These are phyloP conservation scores for Funneliformis mosseae DNA, from an alignment of 192 early-diverging fungal genomes.

Conservation along the genomic window DNA sequence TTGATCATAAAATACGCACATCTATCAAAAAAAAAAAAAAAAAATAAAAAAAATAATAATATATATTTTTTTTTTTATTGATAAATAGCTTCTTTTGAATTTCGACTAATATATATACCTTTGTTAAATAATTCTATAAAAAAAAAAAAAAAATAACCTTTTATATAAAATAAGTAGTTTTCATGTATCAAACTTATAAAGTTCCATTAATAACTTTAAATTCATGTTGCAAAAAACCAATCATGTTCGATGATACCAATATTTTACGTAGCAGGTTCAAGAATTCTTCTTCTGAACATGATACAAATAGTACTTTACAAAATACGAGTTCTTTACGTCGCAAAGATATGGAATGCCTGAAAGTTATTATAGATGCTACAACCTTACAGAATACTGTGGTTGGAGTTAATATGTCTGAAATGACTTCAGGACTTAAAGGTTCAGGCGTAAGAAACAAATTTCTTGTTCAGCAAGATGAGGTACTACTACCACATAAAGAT, in stretches of 20 bases:
- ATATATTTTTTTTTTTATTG: too few species aligned
- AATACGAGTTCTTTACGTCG: neutral
- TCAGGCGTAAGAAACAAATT: neutral
- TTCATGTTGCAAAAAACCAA: neutral
- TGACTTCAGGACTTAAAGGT: neutral
- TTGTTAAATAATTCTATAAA: too few species aligned
- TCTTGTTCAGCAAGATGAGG: neutral
- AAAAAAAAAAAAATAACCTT: too few species aligned
- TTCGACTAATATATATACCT: too few species aligned
- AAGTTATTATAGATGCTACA: neutral
- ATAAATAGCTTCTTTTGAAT: too few species aligned
- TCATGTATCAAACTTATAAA: too few species aligned
- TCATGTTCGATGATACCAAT: neutral
- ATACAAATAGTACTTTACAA: neutral
- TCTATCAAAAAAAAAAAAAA: too few species aligned
- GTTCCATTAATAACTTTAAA: neutral
- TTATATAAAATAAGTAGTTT: too few species aligned
- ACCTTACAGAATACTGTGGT: neutral
- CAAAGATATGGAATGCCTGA: neutral
- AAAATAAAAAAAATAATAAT: too few species aligned
- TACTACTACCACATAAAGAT: neutral
- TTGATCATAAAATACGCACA: too few species aligned
- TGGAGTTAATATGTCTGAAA: too few species aligned
- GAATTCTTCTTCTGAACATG: neutral
- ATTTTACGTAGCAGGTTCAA: neutral